Percentiles rank a stretch among this genome's conserved stretches.
These are phyloP conservation scores for Kuraishia ogatae DNA, from an alignment of 805 yeast genomes.

Conservation along the genomic window DNA sequence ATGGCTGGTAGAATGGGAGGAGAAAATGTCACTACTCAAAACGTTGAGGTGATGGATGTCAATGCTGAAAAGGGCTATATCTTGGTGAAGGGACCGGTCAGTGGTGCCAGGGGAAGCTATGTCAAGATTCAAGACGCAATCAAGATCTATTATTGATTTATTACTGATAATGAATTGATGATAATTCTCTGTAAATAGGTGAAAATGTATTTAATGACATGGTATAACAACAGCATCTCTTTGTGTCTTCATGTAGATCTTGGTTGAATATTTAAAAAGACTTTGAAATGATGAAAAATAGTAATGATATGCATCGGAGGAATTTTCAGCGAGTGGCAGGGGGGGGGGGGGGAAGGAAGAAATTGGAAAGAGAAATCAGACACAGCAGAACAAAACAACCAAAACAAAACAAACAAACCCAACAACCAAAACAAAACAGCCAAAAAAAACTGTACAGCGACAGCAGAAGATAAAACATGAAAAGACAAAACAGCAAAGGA, in stretches of 20 bases:
- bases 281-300: not conserved
- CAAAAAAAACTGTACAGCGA: too few relatives aligned
- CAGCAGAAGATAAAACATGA: too few relatives aligned
- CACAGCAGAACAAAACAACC: too few relatives aligned
- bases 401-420: too few relatives aligned
- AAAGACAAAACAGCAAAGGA: too few relatives aligned
- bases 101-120: constrained; percentile 76
- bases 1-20: constrained; percentile 98
- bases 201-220: not conserved
- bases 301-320: not conserved
- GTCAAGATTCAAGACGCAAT: constrained; percentile 78
- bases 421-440: too few relatives aligned
- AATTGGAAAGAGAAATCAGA: too few relatives aligned
- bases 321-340: not conserved
- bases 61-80: constrained; percentile 78
- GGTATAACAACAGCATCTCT: not conserved
- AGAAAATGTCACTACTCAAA: constrained; percentile 62
- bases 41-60: constrained; percentile 66
- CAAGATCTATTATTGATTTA: constrained; percentile 22
- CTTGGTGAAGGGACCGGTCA: constrained; percentile 80
- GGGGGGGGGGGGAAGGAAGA: not conserved
- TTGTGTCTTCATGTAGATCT: not conserved
- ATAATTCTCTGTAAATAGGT: not conserved
- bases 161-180: not conserved
- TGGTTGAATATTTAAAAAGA: not conserved